phyloP scores from a whole-genome alignment of 2,329 filamentous ascomycete species.

The Scleromitrula shiraiana region DNA sequence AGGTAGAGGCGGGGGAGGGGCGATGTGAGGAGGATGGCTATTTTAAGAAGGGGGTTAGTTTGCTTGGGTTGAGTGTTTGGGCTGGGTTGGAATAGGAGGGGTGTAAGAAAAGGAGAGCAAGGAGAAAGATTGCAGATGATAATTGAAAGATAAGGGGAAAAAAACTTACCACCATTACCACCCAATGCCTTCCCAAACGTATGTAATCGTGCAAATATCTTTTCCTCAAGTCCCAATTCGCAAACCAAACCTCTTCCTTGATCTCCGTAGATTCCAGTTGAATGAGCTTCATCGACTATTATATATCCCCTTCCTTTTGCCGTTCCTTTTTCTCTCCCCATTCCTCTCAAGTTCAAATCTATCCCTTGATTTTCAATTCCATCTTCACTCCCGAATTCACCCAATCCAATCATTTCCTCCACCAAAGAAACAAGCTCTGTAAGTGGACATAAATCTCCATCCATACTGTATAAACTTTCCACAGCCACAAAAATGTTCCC shows the following conservation, averaged over 20 bases:
- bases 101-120: neutral
- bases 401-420: slow-evolving; percentile 27
- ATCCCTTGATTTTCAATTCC: too few species aligned
- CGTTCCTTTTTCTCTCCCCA: too few species aligned
- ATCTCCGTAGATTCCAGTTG: slow-evolving; percentile 41
- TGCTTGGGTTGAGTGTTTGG: too few species aligned
- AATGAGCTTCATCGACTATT: slow-evolving; percentile 49
- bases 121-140: too few species aligned
- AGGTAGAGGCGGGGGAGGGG: slow-evolving; percentile 18
- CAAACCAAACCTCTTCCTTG: slow-evolving; percentile 42
- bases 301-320: slow-evolving; percentile 44
- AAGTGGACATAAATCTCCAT: slow-evolving; percentile 37
- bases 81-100: too few species aligned
- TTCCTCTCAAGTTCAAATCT: too few species aligned
- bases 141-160: slow-evolving; percentile 16
- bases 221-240: slow-evolving; percentile 39
- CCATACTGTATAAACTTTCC: slow-evolving; percentile 41
- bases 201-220: slow-evolving; percentile 42
- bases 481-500: slow-evolving; percentile 34
- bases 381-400: slow-evolving; percentile 15
- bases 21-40: slow-evolving; percentile 21
- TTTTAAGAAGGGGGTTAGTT: too few species aligned
- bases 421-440: slow-evolving; percentile 31
- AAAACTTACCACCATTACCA: slow-evolving; percentile 28
- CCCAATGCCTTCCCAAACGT: slow-evolving; percentile 47